phyloP scores from a whole-genome alignment of 805 yeast species.

The Metschnikowia dekortorum region DNA sequence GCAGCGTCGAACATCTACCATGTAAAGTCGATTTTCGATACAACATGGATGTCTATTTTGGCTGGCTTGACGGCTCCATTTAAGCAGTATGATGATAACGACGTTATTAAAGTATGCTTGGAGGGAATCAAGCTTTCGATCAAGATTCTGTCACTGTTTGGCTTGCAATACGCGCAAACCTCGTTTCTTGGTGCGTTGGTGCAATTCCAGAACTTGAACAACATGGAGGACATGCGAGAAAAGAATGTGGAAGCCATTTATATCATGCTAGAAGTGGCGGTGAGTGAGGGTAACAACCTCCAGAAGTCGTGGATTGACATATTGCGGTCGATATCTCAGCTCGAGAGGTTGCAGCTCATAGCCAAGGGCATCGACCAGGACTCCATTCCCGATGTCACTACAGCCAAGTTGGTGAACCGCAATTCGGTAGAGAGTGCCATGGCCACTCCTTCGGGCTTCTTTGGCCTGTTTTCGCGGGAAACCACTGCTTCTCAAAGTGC shows the following conservation, averaged over 20 bases:
- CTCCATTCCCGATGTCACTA: conserved; percentile 77
- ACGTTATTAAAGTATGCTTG: conserved; percentile 61
- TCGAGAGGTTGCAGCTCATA: conserved; percentile 83
- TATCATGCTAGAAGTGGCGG: conserved; percentile 69
- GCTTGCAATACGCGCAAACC: conserved; percentile 75
- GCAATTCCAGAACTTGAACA: conserved; percentile 78
- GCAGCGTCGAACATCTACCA: conserved; percentile 86
- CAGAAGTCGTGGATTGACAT: conserved; percentile 79
- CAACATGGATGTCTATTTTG: conserved; percentile 92
- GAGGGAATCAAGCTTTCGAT: conserved; percentile 85
- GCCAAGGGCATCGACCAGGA: conserved; percentile 85
- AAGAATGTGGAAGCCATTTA: conserved; percentile 82
- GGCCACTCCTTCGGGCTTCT: conserved; percentile 42
- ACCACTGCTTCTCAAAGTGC: conserved; percentile 62
- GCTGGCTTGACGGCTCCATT: conserved; percentile 95
- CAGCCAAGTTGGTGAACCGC: conserved; percentile 61
- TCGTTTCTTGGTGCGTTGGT: conserved; percentile 88
- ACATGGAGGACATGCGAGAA: conserved; percentile 67
- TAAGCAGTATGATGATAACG: conserved; percentile 78
- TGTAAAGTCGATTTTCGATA: conserved; percentile 89
- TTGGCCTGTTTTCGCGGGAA: conserved; percentile 50
- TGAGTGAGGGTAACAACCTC: conserved; percentile 71
- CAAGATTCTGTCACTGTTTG: conserved; percentile 79
- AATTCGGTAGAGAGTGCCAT: conserved; percentile 46
- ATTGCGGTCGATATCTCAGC: conserved; percentile 77